Evolutionary conservation across 208 protist species (phyloP).

Genomic region (Giardia muris): DNA sequence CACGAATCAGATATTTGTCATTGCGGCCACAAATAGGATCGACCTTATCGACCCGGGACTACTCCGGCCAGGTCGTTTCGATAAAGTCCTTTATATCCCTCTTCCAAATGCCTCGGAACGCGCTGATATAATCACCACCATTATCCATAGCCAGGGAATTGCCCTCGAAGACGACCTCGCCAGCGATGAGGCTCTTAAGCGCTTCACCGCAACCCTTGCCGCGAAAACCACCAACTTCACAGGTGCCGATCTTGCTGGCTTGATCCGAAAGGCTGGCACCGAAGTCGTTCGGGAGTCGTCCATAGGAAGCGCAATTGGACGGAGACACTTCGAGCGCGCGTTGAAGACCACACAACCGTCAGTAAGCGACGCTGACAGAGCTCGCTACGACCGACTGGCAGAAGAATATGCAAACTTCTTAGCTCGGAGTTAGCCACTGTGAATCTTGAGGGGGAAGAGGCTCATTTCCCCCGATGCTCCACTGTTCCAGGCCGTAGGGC

Average conservation of each 20-base stretch:
- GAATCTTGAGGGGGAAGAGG: too few relatives aligned
- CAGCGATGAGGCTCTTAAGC: neutral
- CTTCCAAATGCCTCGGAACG: neutral
- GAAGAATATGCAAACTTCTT: neutral
- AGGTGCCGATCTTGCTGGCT: neutral
- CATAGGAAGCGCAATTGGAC: neutral
- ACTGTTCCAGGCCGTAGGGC: too few relatives aligned
- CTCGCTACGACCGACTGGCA: neutral
- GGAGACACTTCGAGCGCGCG: neutral
- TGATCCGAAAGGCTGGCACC: neutral
- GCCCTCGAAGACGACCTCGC: neutral
- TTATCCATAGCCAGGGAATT: neutral
- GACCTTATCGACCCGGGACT: constrained; percentile 93
- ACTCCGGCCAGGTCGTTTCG: constrained; percentile 80
- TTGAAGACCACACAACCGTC: neutral
- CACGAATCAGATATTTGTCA: constrained; percentile 65
- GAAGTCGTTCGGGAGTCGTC: neutral
- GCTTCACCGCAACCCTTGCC: neutral
- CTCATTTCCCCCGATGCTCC: too few relatives aligned
- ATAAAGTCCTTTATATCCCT: constrained; percentile 54
- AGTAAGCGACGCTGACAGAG: neutral
- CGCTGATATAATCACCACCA: neutral
- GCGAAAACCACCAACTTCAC: neutral
- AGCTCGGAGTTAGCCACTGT: too few relatives aligned
- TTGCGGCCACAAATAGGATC: constrained; percentile 88